Evolutionary conservation across 2,329 filamentous ascomycete genomes (phyloP).

Genomic region (Colletotrichum musicola): DNA sequence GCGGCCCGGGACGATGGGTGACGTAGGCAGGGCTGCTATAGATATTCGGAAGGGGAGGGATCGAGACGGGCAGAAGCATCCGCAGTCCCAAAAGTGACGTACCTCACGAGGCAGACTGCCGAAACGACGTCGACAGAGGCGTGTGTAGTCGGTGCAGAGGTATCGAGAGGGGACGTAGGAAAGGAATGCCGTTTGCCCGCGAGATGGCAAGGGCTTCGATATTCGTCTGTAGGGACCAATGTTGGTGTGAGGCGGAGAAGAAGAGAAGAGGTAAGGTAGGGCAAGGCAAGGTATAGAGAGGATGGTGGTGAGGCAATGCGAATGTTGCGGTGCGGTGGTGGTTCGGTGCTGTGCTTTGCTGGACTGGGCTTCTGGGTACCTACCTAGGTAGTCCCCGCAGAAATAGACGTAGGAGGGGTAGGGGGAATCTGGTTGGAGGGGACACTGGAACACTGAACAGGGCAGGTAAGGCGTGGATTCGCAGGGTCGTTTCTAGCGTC

Average conservation of each 20-base stretch:
- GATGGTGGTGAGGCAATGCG: constrained; percentile 29
- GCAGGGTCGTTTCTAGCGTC: constrained; percentile 36
- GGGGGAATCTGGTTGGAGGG: constrained; percentile 25
- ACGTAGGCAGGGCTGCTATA: constrained; percentile 23
- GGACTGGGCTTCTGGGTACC: background rate
- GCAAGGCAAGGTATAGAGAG: background rate
- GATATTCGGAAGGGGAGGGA: constrained; percentile 11
- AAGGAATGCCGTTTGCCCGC: constrained; percentile 19
- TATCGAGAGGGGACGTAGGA: background rate
- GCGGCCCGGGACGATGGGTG: constrained; percentile 24
- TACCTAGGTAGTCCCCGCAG: constrained; percentile 13
- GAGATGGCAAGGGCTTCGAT: constrained; percentile 25
- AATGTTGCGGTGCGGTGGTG: constrained; percentile 13
- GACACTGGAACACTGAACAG: background rate
- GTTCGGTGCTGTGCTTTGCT: constrained; percentile 3
- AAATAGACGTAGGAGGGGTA: constrained; percentile 2
- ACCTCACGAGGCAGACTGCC: constrained; percentile 21
- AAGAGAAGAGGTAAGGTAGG: constrained; percentile 14
- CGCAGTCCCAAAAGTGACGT: constrained; percentile 36
- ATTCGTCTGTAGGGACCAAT: constrained; percentile 8
- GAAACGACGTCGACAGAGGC: constrained; percentile 5
- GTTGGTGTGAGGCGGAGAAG: constrained; percentile 6
- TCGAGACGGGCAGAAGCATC: constrained; percentile 11
- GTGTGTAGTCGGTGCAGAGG: background rate
- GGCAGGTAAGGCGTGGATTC: constrained; percentile 23